These are phyloP conservation scores for Rhizoclosmatium globosum DNA, from an alignment of 192 early-diverging fungal genomes.

Conservation along the genomic window DNA sequence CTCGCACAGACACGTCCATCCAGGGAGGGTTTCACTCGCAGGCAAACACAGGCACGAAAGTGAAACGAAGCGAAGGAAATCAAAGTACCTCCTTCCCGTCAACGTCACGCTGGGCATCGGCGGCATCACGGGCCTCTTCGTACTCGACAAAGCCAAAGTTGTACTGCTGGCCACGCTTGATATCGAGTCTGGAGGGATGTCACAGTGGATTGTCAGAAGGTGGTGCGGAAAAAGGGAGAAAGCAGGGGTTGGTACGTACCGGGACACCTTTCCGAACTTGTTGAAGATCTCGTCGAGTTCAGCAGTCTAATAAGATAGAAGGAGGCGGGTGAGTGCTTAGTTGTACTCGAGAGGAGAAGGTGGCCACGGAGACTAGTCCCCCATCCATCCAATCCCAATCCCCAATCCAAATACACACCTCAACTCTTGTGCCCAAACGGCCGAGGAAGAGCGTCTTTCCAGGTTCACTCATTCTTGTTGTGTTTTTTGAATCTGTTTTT, in stretches of 20 bases:
- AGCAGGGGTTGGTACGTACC: constrained; percentile 34
- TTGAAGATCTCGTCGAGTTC: constrained; percentile 60
- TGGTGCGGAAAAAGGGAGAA: background rate
- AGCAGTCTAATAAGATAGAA: constrained; percentile 11
- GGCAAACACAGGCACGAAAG: no score
- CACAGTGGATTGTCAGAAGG: background rate
- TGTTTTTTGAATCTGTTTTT: background rate
- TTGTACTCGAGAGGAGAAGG: background rate
- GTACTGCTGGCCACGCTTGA: constrained; percentile 47
- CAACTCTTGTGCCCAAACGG: constrained; percentile 31
- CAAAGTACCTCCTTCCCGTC: constrained; percentile 36
- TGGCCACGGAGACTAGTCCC: no score
- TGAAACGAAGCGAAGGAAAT: no score
- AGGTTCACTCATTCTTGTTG: background rate
- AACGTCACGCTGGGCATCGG: constrained; percentile 42
- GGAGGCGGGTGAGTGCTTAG: background rate
- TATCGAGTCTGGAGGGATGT: constrained; percentile 47
- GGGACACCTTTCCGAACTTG: constrained; percentile 57
- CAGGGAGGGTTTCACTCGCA: no score
- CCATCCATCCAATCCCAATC: no score
- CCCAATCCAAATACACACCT: constrained; percentile 7
- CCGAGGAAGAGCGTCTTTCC: constrained; percentile 22
- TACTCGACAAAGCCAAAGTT: constrained; percentile 66
- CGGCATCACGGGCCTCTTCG: constrained; percentile 56
- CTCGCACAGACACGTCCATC: no score